Conservation (phyloP, 371 early-diverging fungal species). For the Syncephalastrum monosporum region DNA sequence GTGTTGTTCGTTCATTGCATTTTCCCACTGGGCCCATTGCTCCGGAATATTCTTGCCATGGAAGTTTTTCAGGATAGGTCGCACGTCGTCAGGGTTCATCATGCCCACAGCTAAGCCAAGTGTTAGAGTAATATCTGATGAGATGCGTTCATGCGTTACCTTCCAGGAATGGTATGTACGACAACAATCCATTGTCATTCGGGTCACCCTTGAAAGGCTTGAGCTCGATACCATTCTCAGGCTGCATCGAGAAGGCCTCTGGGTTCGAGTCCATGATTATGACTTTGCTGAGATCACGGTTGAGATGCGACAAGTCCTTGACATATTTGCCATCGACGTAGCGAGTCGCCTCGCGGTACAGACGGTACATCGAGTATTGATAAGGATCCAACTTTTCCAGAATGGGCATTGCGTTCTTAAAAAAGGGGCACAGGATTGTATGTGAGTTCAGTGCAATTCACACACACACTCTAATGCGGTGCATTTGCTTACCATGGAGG, state of each 20-base stretch:
- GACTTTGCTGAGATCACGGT: constrained; percentile 90
- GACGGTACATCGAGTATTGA: constrained; percentile 78
- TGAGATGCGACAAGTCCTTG: constrained; percentile 90
- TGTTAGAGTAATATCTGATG: not conserved
- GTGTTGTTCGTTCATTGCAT: constrained; percentile 61
- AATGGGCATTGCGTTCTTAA: constrained; percentile 76
- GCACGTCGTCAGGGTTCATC: constrained; percentile 75
- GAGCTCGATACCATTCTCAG: constrained; percentile 85
- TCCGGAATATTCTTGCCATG: constrained; percentile 67
- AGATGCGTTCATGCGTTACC: constrained; percentile 31
- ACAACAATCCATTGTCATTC: constrained; percentile 77
- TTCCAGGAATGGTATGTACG: constrained; percentile 91
- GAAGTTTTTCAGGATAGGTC: constrained; percentile 67
- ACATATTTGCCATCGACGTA: constrained; percentile 83
- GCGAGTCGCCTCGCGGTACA: constrained; percentile 88
- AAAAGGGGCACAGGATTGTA: not conserved
- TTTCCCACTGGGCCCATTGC: constrained; percentile 73
- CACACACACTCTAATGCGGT: constrained; percentile 2
- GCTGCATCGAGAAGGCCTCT: constrained; percentile 79
- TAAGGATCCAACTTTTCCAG: constrained; percentile 89
- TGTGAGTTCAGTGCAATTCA: not conserved
- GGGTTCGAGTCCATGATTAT: constrained; percentile 91
- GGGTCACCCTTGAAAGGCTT: constrained; percentile 88
- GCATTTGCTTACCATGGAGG: constrained; percentile 49
- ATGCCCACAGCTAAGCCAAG: constrained; percentile 60